Evolutionary conservation across 2,329 filamentous ascomycete genomes (phyloP).

Genomic region (Fusarium cicatricum): DNA sequence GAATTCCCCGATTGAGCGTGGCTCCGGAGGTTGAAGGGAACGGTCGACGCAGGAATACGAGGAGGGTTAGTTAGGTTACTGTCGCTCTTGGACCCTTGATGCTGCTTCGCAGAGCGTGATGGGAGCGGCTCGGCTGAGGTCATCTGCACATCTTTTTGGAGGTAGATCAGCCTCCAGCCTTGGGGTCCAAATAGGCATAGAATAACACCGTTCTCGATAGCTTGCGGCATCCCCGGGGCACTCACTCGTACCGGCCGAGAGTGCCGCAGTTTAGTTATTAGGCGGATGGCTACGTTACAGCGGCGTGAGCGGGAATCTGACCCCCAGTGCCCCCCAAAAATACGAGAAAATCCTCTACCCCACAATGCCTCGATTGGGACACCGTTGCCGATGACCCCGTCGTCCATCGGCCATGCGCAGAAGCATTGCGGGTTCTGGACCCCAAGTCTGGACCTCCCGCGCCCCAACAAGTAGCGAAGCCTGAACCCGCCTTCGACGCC

Average conservation of each 20-base stretch:
- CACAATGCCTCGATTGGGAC: constrained; percentile 28
- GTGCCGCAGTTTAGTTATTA: background rate
- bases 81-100: constrained; percentile 15
- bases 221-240: background rate
- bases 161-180: no score
- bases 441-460: constrained; percentile 14
- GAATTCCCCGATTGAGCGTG: constrained; percentile 15
- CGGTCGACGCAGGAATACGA: constrained; percentile 30
- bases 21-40: background rate
- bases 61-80: background rate
- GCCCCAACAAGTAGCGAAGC: background rate
- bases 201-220: no score
- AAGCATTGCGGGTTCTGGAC: constrained; percentile 32
- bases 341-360: constrained; percentile 34
- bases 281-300: constrained; percentile 27
- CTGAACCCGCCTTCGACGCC: background rate
- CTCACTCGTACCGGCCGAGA: background rate
- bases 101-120: no score
- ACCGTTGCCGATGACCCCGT: no score
- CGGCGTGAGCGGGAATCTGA: background rate
- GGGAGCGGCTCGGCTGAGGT: no score
- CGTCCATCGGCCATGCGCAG: no score
- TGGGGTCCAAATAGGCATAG: no score
- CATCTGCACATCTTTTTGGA: no score
- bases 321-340: constrained; percentile 21